A percentile compares a stretch with the other conserved stretches of the same genome.
phyloP scores from a whole-genome alignment of 768 basidiomycete species.

The Suillus spraguei region DNA sequence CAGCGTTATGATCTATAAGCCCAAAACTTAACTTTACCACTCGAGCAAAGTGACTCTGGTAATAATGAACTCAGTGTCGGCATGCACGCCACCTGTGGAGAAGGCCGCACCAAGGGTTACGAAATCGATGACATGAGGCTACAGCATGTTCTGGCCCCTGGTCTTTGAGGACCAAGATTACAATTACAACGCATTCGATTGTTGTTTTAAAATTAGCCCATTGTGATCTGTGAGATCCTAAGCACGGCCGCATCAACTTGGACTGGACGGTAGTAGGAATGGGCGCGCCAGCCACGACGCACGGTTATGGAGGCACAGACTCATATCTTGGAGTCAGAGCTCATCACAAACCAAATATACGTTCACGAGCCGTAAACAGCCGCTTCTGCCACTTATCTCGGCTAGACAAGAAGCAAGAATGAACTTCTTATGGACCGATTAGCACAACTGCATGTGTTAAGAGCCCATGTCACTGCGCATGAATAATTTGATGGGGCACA shows the following conservation, averaged over 20 bases:
- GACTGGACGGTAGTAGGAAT: neutral
- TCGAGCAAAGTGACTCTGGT: constrained; percentile 5
- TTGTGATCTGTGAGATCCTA: constrained; percentile 21
- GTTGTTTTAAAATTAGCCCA: constrained; percentile 24
- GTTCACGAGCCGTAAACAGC: neutral
- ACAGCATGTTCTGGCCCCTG: constrained; percentile 23
- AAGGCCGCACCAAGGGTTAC: constrained; percentile 17
- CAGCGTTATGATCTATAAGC: constrained; percentile 7
- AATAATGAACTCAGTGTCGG: constrained; percentile 23
- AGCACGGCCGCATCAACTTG: constrained; percentile 8
- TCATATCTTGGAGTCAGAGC: neutral
- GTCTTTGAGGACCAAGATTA: constrained; percentile 6
- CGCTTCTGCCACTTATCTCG: constrained; percentile 2
- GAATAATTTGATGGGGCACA: neutral
- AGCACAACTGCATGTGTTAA: neutral
- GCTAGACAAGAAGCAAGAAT: neutral
- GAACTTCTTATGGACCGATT: constrained; percentile 3
- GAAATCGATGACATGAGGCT: constrained; percentile 27
- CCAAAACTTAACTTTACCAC: constrained; percentile 7
- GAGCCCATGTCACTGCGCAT: neutral
- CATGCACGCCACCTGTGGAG: constrained; percentile 12
- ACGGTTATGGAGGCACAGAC: neutral
- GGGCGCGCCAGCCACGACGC: neutral
- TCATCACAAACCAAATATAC: neutral
- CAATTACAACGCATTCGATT: constrained; percentile 8